A percentile compares a stretch with the other conserved stretches of the same genome.
Conservation (phyloP, 768 basidiomycete species). For the Crepidotus variabilis region DNA sequence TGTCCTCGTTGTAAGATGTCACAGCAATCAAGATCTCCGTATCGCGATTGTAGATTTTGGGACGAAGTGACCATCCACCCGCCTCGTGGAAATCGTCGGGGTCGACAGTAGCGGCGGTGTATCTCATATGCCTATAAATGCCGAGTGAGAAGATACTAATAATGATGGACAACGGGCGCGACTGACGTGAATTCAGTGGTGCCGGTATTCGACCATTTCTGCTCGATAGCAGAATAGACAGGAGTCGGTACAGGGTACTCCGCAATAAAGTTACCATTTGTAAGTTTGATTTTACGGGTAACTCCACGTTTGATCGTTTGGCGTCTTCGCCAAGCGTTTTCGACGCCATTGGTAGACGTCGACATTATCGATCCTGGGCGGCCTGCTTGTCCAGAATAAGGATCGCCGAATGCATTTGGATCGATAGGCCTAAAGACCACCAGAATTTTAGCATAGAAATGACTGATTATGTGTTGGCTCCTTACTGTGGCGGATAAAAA, state of each 20-base stretch:
- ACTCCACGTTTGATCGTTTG: slow-evolving; percentile 91
- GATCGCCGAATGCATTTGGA: slow-evolving; percentile 63
- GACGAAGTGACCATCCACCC: slow-evolving; percentile 80
- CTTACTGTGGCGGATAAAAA: slow-evolving; percentile 76
- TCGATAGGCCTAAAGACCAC: slow-evolving; percentile 38
- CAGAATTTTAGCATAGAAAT: slow-evolving; percentile 6
- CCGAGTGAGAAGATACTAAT: neutral
- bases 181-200: slow-evolving; percentile 91
- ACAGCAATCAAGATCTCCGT: slow-evolving; percentile 95
- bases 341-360: slow-evolving; percentile 50
- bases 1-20: slow-evolving; percentile 92
- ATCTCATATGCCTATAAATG: slow-evolving; percentile 76
- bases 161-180: slow-evolving; percentile 5
- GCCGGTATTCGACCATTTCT: slow-evolving; percentile 65
- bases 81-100: slow-evolving; percentile 84
- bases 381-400: slow-evolving; percentile 35
- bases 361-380: slow-evolving; percentile 53
- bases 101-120: slow-evolving; percentile 88
- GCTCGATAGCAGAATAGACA: slow-evolving; percentile 77
- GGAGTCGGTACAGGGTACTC: slow-evolving; percentile 89
- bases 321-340: slow-evolving; percentile 66
- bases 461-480: slow-evolving; percentile 11
- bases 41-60: slow-evolving; percentile 80
- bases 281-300: slow-evolving; percentile 92
- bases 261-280: slow-evolving; percentile 87